Evolutionary conservation across 768 basidiomycete genomes (phyloP).

Genomic region (Coprinopsis strossmayeri): DNA sequence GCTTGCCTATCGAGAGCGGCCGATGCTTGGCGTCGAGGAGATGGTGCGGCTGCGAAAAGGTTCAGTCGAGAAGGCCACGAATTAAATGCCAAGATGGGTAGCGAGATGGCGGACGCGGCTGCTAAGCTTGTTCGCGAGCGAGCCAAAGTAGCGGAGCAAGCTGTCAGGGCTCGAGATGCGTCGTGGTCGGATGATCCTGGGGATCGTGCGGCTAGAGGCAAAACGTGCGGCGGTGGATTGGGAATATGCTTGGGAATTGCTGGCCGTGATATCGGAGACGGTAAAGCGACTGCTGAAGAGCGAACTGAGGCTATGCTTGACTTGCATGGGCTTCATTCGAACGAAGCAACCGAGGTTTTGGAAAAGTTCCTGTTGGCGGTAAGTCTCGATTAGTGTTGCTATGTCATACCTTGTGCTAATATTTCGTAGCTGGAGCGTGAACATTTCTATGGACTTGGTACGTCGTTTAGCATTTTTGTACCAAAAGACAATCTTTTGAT

Average conservation of each 20-base stretch:
- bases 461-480: slow-evolving; percentile 16
- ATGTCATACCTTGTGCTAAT: background rate
- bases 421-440: slow-evolving; percentile 70
- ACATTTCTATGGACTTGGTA: slow-evolving; percentile 81
- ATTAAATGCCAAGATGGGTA: slow-evolving; percentile 84
- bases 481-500: background rate
- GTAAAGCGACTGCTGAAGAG: slow-evolving; percentile 71
- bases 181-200: slow-evolving; percentile 80
- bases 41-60: slow-evolving; percentile 91
- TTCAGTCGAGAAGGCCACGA: slow-evolving; percentile 94
- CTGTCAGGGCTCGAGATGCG: slow-evolving; percentile 62
- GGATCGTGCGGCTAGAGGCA: slow-evolving; percentile 72
- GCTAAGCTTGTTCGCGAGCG: slow-evolving; percentile 81
- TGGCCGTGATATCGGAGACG: slow-evolving; percentile 45
- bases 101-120: slow-evolving; percentile 83
- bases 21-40: slow-evolving; percentile 92
- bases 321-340: slow-evolving; percentile 89
- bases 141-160: slow-evolving; percentile 66
- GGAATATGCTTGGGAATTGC: slow-evolving; percentile 90
- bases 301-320: slow-evolving; percentile 85
- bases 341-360: slow-evolving; percentile 86
- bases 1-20: slow-evolving; percentile 93
- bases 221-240: slow-evolving; percentile 69
- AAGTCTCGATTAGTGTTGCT: slow-evolving; percentile 27
- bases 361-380: slow-evolving; percentile 86